Percentiles rank a stretch among this genome's conserved stretches.
phyloP scores from a whole-genome alignment of 2,329 filamentous ascomycete genomes.

The Arthrobotrys entomopaga region DNA sequence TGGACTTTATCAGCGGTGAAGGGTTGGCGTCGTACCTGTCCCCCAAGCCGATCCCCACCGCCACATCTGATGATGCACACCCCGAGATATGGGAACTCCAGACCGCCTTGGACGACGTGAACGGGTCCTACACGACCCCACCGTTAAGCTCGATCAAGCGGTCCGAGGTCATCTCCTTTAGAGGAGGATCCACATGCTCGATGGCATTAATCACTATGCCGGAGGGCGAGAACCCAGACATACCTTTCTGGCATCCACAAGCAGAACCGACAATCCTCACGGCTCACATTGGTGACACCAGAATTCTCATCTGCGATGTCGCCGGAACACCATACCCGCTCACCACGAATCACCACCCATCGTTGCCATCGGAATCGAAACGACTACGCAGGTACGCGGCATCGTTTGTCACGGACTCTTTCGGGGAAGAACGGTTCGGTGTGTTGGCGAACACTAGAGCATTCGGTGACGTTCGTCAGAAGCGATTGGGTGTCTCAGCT shows the following conservation, averaged over 20 bases:
- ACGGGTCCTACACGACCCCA: constrained; percentile 51
- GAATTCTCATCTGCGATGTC: constrained; percentile 88
- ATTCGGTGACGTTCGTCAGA: constrained; percentile 91
- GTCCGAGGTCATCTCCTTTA: constrained; percentile 67
- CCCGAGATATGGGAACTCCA: constrained; percentile 75
- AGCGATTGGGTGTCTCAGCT: constrained; percentile 91
- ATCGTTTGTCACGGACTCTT: constrained; percentile 91
- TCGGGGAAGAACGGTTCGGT: constrained; percentile 94
- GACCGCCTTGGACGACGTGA: constrained; percentile 49
- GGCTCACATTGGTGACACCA: constrained; percentile 92
- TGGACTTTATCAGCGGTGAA: constrained; percentile 92
- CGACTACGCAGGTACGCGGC: constrained; percentile 86
- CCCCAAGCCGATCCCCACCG: constrained; percentile 71
- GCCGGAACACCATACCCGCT: constrained; percentile 82
- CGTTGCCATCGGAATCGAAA: constrained; percentile 82
- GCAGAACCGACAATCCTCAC: constrained; percentile 84
- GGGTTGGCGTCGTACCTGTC: constrained; percentile 64
- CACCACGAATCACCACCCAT: constrained; percentile 92
- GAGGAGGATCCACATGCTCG: constrained; percentile 91
- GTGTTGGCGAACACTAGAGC: constrained; percentile 92
- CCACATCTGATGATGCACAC: constrained; percentile 68
- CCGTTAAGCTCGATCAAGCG: constrained; percentile 46
- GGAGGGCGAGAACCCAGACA: constrained; percentile 70
- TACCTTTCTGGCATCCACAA: constrained; percentile 91
- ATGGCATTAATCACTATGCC: constrained; percentile 91